phyloP scores from a whole-genome alignment of 2,329 filamentous ascomycete species.

The Cladosporium colombiae region DNA sequence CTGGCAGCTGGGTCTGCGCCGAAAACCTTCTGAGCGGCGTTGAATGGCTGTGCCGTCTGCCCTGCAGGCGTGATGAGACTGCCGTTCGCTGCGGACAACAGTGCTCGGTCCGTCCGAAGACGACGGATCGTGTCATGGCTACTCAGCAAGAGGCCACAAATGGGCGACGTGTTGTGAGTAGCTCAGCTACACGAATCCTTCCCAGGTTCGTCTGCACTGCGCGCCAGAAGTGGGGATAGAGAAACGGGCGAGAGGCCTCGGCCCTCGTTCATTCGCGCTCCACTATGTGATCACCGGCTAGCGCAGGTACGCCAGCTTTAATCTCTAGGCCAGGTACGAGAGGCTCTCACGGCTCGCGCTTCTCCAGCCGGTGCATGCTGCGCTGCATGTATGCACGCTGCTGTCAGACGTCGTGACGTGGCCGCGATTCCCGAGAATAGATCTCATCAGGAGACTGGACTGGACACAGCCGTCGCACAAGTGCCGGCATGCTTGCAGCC shows the following conservation, averaged over 20 bases:
- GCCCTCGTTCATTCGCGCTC: conserved; percentile 5
- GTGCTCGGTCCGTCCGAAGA: conserved; percentile 6
- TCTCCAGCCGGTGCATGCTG: not conserved
- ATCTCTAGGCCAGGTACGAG: conserved; percentile 13
- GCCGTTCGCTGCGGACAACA: conserved; percentile 1
- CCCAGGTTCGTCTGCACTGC: not conserved
- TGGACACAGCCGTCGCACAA: conserved; percentile 15
- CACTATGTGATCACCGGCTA: conserved; percentile 14
- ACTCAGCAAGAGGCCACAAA: not conserved
- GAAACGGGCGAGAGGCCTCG: conserved; percentile 8
- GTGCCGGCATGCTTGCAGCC: conserved; percentile 3
- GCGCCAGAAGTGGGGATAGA: not conserved
- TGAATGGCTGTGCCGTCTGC: not conserved
- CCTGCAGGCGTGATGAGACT: conserved; percentile 15
- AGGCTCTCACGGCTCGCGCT: not conserved
- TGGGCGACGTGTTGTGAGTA: not conserved
- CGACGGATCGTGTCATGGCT: not conserved
- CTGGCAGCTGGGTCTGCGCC: conserved; percentile 15
- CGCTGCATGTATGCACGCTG: conserved; percentile 8
- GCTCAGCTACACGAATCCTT: not conserved
- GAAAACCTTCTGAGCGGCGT: conserved; percentile 12
- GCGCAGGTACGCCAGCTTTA: conserved; percentile 16
- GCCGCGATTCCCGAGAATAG: conserved; percentile 11
- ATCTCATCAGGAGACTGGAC: not conserved
- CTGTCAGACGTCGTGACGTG: conserved; percentile 17